phyloP scores from a whole-genome alignment of 352 stramenopile genomes.

The Globisporangium camurandrum region DNA sequence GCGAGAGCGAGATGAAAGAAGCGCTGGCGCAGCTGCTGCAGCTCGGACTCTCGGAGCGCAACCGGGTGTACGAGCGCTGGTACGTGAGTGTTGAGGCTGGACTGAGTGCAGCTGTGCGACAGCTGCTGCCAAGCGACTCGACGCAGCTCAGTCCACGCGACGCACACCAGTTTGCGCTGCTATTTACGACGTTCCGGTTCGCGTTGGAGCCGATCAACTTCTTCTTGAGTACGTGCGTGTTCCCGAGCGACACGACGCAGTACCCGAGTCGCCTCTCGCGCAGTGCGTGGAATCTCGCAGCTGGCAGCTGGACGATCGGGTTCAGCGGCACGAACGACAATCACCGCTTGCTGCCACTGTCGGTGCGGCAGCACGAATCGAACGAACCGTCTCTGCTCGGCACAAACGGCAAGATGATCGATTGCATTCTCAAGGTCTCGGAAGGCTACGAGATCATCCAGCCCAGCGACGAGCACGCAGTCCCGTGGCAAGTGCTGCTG shows the following conservation, averaged over 20 bases:
- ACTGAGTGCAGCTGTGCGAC: constrained; percentile 10
- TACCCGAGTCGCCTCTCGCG: constrained; percentile 62
- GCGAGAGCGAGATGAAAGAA: constrained; percentile 32
- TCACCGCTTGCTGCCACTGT: constrained; percentile 61
- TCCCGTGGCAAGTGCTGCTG: constrained; percentile 46
- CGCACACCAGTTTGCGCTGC: constrained; percentile 38
- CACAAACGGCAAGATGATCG: constrained; percentile 87
- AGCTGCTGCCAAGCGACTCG: constrained; percentile 36
- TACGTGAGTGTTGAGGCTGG: constrained; percentile 27
- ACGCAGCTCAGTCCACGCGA: constrained; percentile 74
- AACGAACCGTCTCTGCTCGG: constrained; percentile 34
- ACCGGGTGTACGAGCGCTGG: constrained; percentile 64
- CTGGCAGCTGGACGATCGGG: constrained; percentile 52
- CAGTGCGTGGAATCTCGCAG: constrained; percentile 79
- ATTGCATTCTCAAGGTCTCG: constrained; percentile 41
- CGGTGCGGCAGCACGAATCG: constrained; percentile 58
- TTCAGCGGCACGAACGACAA: constrained; percentile 91
- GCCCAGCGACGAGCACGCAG: not conserved
- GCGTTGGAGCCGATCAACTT: constrained; percentile 83
- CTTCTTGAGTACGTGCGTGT: constrained; percentile 77
- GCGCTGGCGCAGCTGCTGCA: constrained; percentile 48
- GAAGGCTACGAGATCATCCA: constrained; percentile 27
- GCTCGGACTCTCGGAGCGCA: constrained; percentile 57
- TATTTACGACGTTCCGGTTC: constrained; percentile 42
- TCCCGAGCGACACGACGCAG: constrained; percentile 74